These are phyloP conservation scores for Ogataea paraovalis DNA, from an alignment of 805 yeast species.

Conservation along the genomic window DNA sequence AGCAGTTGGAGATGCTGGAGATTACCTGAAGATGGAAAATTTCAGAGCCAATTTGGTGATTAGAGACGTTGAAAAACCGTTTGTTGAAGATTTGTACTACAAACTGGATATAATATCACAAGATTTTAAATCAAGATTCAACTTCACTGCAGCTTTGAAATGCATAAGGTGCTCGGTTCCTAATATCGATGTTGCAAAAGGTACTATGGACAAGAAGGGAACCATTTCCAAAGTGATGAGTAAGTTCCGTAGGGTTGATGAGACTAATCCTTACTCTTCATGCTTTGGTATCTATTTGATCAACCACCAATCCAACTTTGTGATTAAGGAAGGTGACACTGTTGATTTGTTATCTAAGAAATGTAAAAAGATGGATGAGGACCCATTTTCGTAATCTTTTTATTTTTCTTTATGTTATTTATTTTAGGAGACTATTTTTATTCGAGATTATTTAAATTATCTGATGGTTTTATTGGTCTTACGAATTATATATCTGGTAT, in stretches of 20 bases:
- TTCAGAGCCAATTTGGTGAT: conserved; percentile 30
- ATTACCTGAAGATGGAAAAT: conserved; percentile 14
- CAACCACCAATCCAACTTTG: conserved; percentile 20
- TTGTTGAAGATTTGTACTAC: conserved; percentile 27
- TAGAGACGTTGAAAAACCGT: conserved; percentile 18
- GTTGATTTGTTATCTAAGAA: conserved; percentile 20
- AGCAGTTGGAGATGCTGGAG: conserved; percentile 11
- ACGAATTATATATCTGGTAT: background rate
- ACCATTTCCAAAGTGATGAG: conserved; percentile 23
- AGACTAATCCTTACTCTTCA: conserved; percentile 19
- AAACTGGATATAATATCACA: conserved; percentile 18
- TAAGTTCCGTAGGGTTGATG: conserved; percentile 29
- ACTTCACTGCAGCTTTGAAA: conserved; percentile 23
- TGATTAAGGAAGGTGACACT: conserved; percentile 22
- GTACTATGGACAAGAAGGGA: conserved; percentile 20
- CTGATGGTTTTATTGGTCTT: too few relatives aligned
- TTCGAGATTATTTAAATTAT: too few relatives aligned
- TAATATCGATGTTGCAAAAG: conserved; percentile 21
- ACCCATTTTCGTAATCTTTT: conserved; percentile 14
- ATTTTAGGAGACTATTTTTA: too few relatives aligned
- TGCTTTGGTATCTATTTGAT: conserved; percentile 29
- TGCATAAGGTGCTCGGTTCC: conserved; percentile 30
- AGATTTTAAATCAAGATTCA: conserved; percentile 4
- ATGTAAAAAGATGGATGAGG: conserved; percentile 12
- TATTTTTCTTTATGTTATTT: background rate